Percentiles rank a stretch among this genome's conserved stretches.
These are phyloP conservation scores for Sanghuangporus sanghuang DNA, from an alignment of 1,284 basidiomycete genomes.

Conservation along the genomic window DNA sequence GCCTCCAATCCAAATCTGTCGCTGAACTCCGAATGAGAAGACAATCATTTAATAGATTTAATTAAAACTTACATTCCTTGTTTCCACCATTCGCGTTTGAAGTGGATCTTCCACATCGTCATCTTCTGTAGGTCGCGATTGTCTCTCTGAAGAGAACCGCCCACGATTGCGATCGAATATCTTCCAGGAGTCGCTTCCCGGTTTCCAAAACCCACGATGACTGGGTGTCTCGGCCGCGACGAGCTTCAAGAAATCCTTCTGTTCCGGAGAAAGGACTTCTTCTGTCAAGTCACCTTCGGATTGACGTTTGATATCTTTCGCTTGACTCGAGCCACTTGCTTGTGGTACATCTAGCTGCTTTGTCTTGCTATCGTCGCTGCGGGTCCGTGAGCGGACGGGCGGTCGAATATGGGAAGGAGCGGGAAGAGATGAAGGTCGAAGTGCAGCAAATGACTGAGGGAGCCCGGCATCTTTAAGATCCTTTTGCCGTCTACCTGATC, in stretches of 20 bases:
- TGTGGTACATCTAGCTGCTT: not conserved
- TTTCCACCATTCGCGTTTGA: not conserved
- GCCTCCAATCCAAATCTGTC: slow-evolving; percentile 7
- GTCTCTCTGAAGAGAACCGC: slow-evolving; percentile 27
- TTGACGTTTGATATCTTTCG: not conserved
- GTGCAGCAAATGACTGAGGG: slow-evolving; percentile 50
- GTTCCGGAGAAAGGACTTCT: not conserved
- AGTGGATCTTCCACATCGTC: slow-evolving; percentile 32
- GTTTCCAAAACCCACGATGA: slow-evolving; percentile 65
- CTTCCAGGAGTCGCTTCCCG: slow-evolving; percentile 58
- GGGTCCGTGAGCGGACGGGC: slow-evolving; percentile 14
- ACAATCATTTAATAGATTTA: not conserved
- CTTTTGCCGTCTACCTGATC: slow-evolving; percentile 21
- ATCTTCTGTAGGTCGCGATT: slow-evolving; percentile 36
- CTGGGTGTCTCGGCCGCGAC: slow-evolving; percentile 65
- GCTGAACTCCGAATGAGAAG: not conserved
- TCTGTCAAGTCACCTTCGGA: not conserved
- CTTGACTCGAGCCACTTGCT: slow-evolving; percentile 11
- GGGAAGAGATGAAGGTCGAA: slow-evolving; percentile 65
- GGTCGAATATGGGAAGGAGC: slow-evolving; percentile 47
- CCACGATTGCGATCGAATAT: slow-evolving; percentile 46
- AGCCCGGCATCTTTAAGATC: slow-evolving; percentile 32
- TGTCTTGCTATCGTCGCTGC: not conserved
- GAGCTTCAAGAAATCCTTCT: slow-evolving; percentile 52
- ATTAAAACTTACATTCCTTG: not conserved